Evolutionary conservation across 1,139 yeast species (phyloP).

Genomic region (Scheffersomyces illinoinensis): DNA sequence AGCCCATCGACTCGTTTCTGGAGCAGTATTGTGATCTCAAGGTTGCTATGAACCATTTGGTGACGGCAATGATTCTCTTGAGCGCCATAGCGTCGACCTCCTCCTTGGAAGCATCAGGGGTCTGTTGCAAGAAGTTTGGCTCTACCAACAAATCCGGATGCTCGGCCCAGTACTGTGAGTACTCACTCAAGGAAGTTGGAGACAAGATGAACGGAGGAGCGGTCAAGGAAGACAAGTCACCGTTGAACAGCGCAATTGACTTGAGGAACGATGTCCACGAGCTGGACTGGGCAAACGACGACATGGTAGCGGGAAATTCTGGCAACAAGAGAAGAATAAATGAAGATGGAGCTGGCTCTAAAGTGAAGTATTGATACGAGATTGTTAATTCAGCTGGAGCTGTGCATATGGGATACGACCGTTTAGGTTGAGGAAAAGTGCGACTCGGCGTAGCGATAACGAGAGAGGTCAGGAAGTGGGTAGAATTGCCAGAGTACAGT

Average conservation of each 20-base stretch:
- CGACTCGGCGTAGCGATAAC: background rate
- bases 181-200: constrained; percentile 85
- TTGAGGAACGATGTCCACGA: constrained; percentile 88
- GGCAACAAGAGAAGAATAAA: background rate
- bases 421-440: background rate
- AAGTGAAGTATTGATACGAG: background rate
- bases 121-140: constrained; percentile 50
- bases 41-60: constrained; percentile 89
- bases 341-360: background rate
- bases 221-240: constrained; percentile 88
- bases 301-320: constrained; percentile 22
- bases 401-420: background rate
- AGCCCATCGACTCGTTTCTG: constrained; percentile 84
- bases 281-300: constrained; percentile 41
- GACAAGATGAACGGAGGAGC: constrained; percentile 98
- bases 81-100: constrained; percentile 54
- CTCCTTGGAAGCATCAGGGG: constrained; percentile 19
- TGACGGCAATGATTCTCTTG: constrained; percentile 73
- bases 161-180: constrained; percentile 92
- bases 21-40: constrained; percentile 92
- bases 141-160: constrained; percentile 81
- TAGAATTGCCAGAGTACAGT: background rate
- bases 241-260: constrained; percentile 90
- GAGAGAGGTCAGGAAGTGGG: background rate
- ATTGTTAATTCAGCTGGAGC: background rate